Evolutionary conservation across 2,329 filamentous ascomycete species (phyloP).

Genomic region (Aspergillus tamarii): DNA sequence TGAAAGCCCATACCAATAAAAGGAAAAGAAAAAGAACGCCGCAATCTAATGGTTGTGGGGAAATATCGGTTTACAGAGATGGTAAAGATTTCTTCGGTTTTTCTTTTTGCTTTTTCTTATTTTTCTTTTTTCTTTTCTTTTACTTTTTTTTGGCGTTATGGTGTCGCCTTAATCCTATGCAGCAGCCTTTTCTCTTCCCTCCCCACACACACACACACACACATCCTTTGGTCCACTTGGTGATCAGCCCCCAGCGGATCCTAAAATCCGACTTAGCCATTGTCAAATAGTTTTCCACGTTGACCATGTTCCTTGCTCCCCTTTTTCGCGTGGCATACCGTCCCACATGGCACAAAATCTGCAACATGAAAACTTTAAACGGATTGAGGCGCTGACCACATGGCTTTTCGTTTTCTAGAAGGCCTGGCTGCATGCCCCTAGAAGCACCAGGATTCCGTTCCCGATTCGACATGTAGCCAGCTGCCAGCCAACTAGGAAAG

Average conservation of each 20-base stretch:
- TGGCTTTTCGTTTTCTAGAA: slow-evolving; percentile 1
- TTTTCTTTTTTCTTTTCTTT: neutral
- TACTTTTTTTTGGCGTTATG: neutral
- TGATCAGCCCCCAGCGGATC: neutral
- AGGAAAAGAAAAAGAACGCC: neutral
- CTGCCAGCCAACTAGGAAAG: neutral
- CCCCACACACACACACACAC: neutral
- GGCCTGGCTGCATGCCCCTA: neutral
- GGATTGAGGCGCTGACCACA: neutral
- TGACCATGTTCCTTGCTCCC: neutral
- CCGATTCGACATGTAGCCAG: neutral
- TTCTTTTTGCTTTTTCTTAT: neutral
- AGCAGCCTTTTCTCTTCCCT: no score
- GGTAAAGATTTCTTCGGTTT: neutral
- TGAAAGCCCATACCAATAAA: neutral
- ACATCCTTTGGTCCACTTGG: neutral
- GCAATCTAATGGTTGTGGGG: neutral
- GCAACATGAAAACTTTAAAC: neutral
- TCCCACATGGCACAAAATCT: neutral
- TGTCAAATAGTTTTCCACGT: slow-evolving; percentile 4
- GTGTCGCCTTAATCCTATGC: no score
- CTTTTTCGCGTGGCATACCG: slow-evolving; percentile 1
- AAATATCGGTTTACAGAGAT: neutral
- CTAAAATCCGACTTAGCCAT: neutral
- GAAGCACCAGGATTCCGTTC: neutral